A percentile compares a stretch with the other conserved stretches of the same genome.
These are phyloP conservation scores for Boletus tomentosulus DNA, from an alignment of 768 basidiomycete species.

Conservation along the genomic window DNA sequence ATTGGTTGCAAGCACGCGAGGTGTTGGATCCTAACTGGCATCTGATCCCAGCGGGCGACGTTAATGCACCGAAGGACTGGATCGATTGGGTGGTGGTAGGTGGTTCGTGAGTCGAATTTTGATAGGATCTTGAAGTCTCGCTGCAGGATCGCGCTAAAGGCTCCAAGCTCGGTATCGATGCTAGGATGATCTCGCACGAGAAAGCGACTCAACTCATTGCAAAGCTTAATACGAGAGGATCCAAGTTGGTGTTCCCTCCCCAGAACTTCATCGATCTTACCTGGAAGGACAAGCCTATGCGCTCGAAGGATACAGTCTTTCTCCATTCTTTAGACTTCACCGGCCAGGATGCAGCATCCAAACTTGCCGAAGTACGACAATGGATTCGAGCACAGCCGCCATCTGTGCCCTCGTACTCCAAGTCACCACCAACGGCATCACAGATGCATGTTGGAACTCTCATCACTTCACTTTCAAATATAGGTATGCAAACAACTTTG, in stretches of 20 bases:
- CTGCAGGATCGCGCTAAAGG: constrained; percentile 37
- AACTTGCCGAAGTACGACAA: constrained; percentile 63
- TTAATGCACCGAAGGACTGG: constrained; percentile 64
- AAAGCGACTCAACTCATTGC: constrained; percentile 58
- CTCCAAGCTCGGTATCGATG: constrained; percentile 74
- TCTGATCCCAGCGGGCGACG: constrained; percentile 52
- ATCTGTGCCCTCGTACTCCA: constrained; percentile 58
- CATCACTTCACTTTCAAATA: constrained; percentile 63
- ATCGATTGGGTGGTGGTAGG: constrained; percentile 70
- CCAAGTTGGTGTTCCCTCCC: constrained; percentile 74
- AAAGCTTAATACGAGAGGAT: constrained; percentile 48
- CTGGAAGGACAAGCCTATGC: constrained; percentile 74
- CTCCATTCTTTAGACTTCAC: constrained; percentile 71
- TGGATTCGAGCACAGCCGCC: constrained; percentile 66
- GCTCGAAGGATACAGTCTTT: constrained; percentile 61
- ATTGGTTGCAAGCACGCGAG: constrained; percentile 73
- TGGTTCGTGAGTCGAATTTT: constrained; percentile 3
- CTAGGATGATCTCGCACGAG: constrained; percentile 75
- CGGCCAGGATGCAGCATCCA: constrained; percentile 59
- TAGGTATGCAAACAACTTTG: constrained; percentile 44
- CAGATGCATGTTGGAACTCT: constrained; percentile 68
- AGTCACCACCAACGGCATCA: constrained; percentile 51
- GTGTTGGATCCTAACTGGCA: constrained; percentile 75
- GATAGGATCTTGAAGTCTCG: constrained; percentile 4
- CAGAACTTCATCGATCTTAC: constrained; percentile 81